Evolutionary conservation across 345 rosid genomes (phyloP).

Genomic region (Corchorus olitorius): DNA sequence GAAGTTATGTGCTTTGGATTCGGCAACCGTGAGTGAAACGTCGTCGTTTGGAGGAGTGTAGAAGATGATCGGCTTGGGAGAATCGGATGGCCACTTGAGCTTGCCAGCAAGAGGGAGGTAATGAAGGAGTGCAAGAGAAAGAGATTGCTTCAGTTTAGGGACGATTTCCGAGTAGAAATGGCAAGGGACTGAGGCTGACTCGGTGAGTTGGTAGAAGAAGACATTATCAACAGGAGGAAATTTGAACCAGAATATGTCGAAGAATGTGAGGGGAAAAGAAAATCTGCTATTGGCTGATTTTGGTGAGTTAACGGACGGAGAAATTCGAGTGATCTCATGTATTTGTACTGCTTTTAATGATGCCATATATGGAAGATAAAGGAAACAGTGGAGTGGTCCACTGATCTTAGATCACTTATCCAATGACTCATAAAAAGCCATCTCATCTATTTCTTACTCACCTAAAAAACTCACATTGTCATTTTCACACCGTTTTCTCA

Average conservation of each 20-base stretch:
- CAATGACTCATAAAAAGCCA: too few relatives aligned
- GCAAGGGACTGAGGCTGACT: slow-evolving; percentile 9
- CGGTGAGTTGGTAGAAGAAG: slow-evolving; percentile 34
- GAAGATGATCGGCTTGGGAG: slow-evolving; percentile 4
- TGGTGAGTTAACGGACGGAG: slow-evolving; percentile 18
- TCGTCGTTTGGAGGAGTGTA: slow-evolving; percentile 11
- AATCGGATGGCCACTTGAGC: slow-evolving; percentile 5
- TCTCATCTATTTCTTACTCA: too few relatives aligned
- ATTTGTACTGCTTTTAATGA: not conserved
- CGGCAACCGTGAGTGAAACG: slow-evolving; percentile 20
- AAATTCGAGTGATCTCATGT: slow-evolving; percentile 27
- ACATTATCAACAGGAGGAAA: slow-evolving; percentile 29
- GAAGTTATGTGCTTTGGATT: slow-evolving; percentile 24
- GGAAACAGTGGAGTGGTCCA: too few relatives aligned
- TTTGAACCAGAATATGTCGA: slow-evolving; percentile 33
- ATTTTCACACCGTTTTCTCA: too few relatives aligned
- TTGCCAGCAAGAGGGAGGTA: slow-evolving; percentile 27
- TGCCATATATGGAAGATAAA: slow-evolving; percentile 2
- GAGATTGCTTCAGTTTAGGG: slow-evolving; percentile 33
- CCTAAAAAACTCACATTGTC: too few relatives aligned
- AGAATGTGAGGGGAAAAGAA: slow-evolving; percentile 31
- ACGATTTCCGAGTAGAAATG: slow-evolving; percentile 30
- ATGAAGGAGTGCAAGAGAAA: slow-evolving; percentile 28
- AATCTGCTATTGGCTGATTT: slow-evolving; percentile 20
- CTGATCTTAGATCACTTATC: too few relatives aligned